phyloP scores from a whole-genome alignment of 164 flowering plant species.

The Echeveria elegans region DNA sequence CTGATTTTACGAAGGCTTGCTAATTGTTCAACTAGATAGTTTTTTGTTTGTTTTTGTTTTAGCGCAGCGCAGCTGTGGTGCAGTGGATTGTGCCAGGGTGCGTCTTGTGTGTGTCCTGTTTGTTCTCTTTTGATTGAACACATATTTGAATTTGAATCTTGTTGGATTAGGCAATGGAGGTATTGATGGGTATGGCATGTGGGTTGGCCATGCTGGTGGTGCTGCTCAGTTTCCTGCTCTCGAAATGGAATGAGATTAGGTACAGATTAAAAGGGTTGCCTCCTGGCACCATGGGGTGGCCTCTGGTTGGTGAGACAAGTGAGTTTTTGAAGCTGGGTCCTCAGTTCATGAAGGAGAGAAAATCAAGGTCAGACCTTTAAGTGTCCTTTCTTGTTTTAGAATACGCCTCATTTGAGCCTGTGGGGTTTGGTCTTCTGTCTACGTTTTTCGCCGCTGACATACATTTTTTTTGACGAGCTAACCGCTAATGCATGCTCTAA shows the following conservation, averaged over 20 bases:
- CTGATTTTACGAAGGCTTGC: too few species aligned
- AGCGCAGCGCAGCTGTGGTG: too few species aligned
- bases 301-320: slow-evolving; percentile 83
- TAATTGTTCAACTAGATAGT: too few species aligned
- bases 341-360: slow-evolving; percentile 71
- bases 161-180: neutral
- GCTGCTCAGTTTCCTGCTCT: slow-evolving; percentile 30
- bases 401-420: too few species aligned
- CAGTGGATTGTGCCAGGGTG: too few species aligned
- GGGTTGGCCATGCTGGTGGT: slow-evolving; percentile 5
- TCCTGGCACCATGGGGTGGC: slow-evolving; percentile 99
- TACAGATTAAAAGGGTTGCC: slow-evolving; percentile 78
- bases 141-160: neutral
- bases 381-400: neutral
- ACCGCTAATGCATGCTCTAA: too few species aligned
- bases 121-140: too few species aligned
- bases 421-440: too few species aligned
- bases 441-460: neutral
- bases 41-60: too few species aligned
- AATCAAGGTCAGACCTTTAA: slow-evolving; percentile 50
- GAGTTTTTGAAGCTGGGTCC: slow-evolving; percentile 90
- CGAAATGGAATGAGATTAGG: slow-evolving; percentile 74
- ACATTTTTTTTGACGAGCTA: neutral
- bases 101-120: too few species aligned
- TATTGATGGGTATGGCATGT: neutral